phyloP scores from a whole-genome alignment of 2,329 filamentous ascomycete species.

The Colletotrichum sp. region DNA sequence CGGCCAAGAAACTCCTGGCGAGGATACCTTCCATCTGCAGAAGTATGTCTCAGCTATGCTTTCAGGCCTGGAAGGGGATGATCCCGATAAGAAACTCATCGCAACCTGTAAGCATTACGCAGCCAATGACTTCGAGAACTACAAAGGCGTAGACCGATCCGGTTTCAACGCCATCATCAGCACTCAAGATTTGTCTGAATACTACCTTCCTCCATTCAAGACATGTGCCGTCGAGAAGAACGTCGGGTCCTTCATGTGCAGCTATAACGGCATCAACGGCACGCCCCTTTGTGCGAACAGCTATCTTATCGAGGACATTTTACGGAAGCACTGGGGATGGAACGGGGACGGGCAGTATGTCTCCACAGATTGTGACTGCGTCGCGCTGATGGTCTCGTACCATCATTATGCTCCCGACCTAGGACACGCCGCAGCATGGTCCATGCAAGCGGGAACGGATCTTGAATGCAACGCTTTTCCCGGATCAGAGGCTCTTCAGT shows the following conservation, averaged over 20 bases:
- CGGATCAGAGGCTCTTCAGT: slow-evolving; percentile 10
- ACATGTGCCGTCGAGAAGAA: slow-evolving; percentile 64
- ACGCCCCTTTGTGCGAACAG: slow-evolving; percentile 67
- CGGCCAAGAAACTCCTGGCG: slow-evolving; percentile 65
- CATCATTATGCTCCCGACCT: slow-evolving; percentile 19
- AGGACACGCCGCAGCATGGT: slow-evolving; percentile 36
- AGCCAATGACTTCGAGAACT: slow-evolving; percentile 60
- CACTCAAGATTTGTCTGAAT: slow-evolving; percentile 69
- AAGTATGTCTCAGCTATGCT: slow-evolving; percentile 59
- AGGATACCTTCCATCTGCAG: slow-evolving; percentile 56
- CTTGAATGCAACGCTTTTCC: slow-evolving; percentile 29
- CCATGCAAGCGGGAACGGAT: slow-evolving; percentile 41
- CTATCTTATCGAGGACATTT: slow-evolving; percentile 66
- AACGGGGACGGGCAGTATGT: slow-evolving; percentile 65
- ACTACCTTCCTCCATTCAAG: slow-evolving; percentile 71
- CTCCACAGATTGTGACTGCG: slow-evolving; percentile 65
- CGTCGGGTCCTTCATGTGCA: slow-evolving; percentile 65
- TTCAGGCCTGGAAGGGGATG: slow-evolving; percentile 52
- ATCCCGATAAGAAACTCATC: slow-evolving; percentile 43
- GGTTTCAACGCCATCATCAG: slow-evolving; percentile 62
- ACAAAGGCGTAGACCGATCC: slow-evolving; percentile 46
- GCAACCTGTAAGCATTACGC: slow-evolving; percentile 66
- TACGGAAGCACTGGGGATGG: slow-evolving; percentile 71
- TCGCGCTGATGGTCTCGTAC: slow-evolving; percentile 12
- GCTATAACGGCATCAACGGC: slow-evolving; percentile 70